Percentiles rank a stretch among this genome's conserved stretches.
Evolutionary conservation across 129 eudicot species (phyloP).

Genomic region (Calendula officinalis): DNA sequence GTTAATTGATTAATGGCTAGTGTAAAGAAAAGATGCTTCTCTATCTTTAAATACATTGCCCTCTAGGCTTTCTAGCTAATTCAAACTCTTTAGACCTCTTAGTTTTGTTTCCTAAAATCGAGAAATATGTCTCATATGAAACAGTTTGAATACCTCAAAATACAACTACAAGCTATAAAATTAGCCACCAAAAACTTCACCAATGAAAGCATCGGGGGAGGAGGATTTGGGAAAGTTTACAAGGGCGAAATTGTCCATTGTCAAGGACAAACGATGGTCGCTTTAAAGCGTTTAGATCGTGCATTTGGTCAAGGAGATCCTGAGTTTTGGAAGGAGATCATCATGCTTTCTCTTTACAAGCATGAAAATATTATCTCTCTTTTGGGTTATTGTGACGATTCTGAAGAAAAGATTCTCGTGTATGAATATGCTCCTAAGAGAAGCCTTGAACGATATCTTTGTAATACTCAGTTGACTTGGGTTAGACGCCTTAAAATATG

Average conservation of each 20-base stretch:
- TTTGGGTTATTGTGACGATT: constrained; percentile 32
- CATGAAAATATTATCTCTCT: constrained; percentile 35
- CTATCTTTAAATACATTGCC: no score
- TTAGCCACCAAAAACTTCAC: constrained; percentile 32
- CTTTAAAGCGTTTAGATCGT: constrained; percentile 34
- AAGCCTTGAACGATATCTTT: constrained; percentile 14
- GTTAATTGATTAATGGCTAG: no score
- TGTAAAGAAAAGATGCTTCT: no score
- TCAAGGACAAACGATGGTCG: constrained; percentile 11
- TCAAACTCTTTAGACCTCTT: background rate
- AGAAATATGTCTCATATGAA: background rate
- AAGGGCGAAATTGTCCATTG: constrained; percentile 27
- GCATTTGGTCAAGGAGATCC: constrained; percentile 23
- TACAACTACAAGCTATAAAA: constrained; percentile 6
- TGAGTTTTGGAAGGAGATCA: constrained; percentile 40
- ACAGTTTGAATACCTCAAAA: constrained; percentile 13
- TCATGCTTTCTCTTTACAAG: constrained; percentile 28
- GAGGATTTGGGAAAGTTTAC: constrained; percentile 40
- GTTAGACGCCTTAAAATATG: constrained; percentile 33
- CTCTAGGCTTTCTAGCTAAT: no score
- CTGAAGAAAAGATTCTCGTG: constrained; percentile 30
- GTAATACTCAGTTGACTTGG: constrained; percentile 19
- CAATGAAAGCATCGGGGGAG: constrained; percentile 21
- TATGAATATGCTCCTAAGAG: constrained; percentile 26
- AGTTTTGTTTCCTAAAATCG: background rate